Base-by-base conservation (phyloP, 83 land plant genomes). In the Diphasiastrum complanatum region DNA sequence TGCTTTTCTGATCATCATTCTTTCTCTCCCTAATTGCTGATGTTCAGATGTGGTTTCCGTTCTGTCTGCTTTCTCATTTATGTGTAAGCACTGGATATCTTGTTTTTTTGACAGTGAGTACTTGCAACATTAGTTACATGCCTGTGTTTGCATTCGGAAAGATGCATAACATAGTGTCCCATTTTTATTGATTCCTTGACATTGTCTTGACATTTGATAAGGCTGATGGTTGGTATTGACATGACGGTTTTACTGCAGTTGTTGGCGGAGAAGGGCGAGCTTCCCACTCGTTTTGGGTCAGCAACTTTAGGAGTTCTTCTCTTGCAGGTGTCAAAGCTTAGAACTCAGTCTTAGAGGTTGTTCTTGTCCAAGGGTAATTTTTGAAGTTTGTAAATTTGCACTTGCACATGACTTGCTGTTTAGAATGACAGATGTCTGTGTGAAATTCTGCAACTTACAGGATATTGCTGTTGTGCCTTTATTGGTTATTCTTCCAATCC, bases 401-500 rank as follows among this genome's bases (percentile, higher is more conserved):
- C 47, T 18, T 46, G 27, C 24, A 47, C 11, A 24, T 4, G 20
- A 31, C 24, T 61, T 25, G 6, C 26, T 45, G 28, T 23, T 68
- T 58, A 34, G 19, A 33, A 20, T 51, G 24, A 30, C 29, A 75
- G 37, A 47, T 68, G 63, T 61, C 64, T 34, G 19, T 41, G 2
- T 23, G 27, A 24, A 12, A 37, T 60, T 40, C 53, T 31, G 69
- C 63, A 32, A 48, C 46, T 49, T 75, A 59, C 83, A 92, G 98
- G 96, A 92, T 47, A 92, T 92, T 62, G 98, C 88, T 33, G 98
- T 92, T 51, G 98, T 92, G 37, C 98, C 98, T 40, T 77, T 92
- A 47, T 50, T 92, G 66, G 98, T 92, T 47, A 83, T 92, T 37
- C 96, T 92, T 37, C 98, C 98, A 26, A 78, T 92, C 32, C 75